Evolutionary conservation across 2,329 filamentous ascomycete genomes (phyloP).

Genomic region (Fusarium sp.): DNA sequence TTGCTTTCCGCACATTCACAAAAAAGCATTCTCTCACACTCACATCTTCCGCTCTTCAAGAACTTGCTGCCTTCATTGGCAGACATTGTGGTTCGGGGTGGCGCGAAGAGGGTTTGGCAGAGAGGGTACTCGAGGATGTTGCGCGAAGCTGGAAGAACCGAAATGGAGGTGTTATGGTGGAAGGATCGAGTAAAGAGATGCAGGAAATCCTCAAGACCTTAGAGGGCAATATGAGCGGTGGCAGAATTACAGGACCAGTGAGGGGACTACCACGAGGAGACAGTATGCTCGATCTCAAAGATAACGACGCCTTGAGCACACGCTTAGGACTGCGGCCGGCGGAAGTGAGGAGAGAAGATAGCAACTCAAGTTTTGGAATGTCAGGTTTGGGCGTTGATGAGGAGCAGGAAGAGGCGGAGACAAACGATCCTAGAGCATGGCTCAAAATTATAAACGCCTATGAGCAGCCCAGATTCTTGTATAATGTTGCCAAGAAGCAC

Average conservation of each 20-base stretch:
- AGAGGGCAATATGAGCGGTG: constrained; percentile 91
- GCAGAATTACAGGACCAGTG: constrained; percentile 68
- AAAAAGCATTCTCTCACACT: constrained; percentile 97
- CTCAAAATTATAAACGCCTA: constrained; percentile 86
- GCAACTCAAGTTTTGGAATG: constrained; percentile 73
- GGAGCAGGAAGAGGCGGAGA: constrained; percentile 67
- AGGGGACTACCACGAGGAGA: constrained; percentile 65
- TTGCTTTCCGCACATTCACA: constrained; percentile 95
- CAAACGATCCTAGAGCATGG: constrained; percentile 81
- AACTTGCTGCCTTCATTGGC: constrained; percentile 89
- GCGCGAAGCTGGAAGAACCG: constrained; percentile 92
- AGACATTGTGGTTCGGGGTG: constrained; percentile 95
- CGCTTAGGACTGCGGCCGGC: constrained; percentile 64
- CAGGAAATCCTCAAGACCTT: constrained; percentile 85
- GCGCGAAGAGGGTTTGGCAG: constrained; percentile 93
- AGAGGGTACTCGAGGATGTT: constrained; percentile 91
- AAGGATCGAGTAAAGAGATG: constrained; percentile 80
- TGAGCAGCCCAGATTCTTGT: constrained; percentile 82
- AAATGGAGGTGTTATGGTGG: constrained; percentile 90
- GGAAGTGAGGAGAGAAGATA: constrained; percentile 66
- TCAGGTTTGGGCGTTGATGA: constrained; percentile 64
- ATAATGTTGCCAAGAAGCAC: constrained; percentile 86
- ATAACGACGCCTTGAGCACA: constrained; percentile 65
- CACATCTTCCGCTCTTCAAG: constrained; percentile 85
- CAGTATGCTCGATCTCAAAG: constrained; percentile 71